Conservation (phyloP, 306 rosid species). For the Urtica urens region DNA sequence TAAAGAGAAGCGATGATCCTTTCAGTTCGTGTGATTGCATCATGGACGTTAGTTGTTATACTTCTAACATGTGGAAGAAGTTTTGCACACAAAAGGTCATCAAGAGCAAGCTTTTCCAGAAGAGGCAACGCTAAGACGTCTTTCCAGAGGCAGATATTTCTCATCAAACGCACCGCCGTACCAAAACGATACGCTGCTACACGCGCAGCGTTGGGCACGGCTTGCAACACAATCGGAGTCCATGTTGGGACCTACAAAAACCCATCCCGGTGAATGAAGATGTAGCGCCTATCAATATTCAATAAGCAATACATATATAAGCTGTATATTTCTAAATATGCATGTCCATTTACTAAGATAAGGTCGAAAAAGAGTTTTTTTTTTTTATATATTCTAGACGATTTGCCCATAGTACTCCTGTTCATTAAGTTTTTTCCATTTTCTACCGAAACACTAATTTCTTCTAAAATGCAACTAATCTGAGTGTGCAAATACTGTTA, state of each 20-base stretch:
- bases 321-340: too few species aligned
- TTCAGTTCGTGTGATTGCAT: slow-evolving; percentile 86
- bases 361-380: too few species aligned
- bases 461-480: too few species aligned
- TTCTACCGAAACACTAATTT: too few species aligned
- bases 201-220: slow-evolving; percentile 85
- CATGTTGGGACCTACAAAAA: slow-evolving; percentile 81
- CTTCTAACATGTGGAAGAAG: slow-evolving; percentile 75
- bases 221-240: slow-evolving; percentile 58
- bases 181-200: slow-evolving; percentile 89
- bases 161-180: slow-evolving; percentile 72
- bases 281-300: too few species aligned
- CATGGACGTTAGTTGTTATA: slow-evolving; percentile 67
- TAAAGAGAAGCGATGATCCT: slow-evolving; percentile 63
- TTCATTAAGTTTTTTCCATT: too few species aligned
- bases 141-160: slow-evolving; percentile 85
- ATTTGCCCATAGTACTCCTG: too few species aligned
- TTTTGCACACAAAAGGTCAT: slow-evolving; percentile 72
- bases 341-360: too few species aligned
- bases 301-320: too few species aligned
- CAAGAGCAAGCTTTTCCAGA: slow-evolving; percentile 80
- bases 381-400: too few species aligned
- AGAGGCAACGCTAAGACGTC: slow-evolving; percentile 66
- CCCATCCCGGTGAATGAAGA: too few species aligned
- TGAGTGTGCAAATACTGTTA: too few species aligned